phyloP scores from a whole-genome alignment of 306 rosid genomes.

The Quercus gilva region DNA sequence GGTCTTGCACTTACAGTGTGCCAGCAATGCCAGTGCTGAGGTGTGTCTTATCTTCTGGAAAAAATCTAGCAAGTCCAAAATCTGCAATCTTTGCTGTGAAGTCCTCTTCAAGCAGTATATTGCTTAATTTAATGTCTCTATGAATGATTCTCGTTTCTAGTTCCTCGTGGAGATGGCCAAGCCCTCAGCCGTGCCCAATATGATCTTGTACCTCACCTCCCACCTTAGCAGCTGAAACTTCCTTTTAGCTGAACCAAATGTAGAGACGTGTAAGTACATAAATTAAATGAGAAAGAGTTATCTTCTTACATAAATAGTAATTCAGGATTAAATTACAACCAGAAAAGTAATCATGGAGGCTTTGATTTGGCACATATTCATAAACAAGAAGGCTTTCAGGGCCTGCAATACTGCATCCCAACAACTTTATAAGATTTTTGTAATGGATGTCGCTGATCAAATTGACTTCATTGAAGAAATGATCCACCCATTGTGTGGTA shows the following conservation, averaged over 20 bases:
- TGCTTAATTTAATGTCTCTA: conserved; percentile 65
- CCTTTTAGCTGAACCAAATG: conserved; percentile 14
- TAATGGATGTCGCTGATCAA: conserved; percentile 39
- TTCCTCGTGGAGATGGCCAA: conserved; percentile 69
- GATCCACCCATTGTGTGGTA: conserved; percentile 48
- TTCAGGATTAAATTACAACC: conserved; percentile 34
- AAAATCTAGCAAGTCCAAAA: conserved; percentile 72
- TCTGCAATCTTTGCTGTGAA: conserved; percentile 65
- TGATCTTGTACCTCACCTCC: conserved; percentile 33
- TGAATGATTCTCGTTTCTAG: conserved; percentile 58
- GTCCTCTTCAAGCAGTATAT: conserved; percentile 50
- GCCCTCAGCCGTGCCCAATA: conserved; percentile 59
- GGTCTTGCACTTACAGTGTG: conserved; percentile 26
- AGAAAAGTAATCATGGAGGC: conserved; percentile 53
- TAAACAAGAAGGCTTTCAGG: conserved; percentile 80
- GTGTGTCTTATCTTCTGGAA: conserved; percentile 44
- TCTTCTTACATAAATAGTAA: not conserved
- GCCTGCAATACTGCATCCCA: conserved; percentile 76
- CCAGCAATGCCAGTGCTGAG: conserved; percentile 47
- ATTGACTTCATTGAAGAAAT: conserved; percentile 47
- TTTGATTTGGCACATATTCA: conserved; percentile 59
- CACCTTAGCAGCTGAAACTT: conserved; percentile 22
- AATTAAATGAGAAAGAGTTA: not conserved
- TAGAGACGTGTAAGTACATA: not conserved
- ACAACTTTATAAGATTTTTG: conserved; percentile 47